Base-by-base conservation (phyloP, 257 asterid genomes). In the Thymus mandschuricus region DNA sequence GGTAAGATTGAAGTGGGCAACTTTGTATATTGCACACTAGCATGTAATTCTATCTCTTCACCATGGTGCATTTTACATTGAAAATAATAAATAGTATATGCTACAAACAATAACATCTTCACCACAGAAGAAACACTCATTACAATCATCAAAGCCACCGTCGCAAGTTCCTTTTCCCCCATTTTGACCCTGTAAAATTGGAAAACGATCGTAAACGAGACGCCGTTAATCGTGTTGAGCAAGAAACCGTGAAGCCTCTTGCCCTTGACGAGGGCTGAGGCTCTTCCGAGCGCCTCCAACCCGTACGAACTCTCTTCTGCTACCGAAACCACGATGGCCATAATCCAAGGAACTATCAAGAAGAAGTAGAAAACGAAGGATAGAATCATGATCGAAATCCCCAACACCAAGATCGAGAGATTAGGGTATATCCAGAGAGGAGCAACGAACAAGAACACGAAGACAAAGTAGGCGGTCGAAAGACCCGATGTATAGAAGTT, bases 271-370 rank as follows among this genome's bases (percentile, higher is more conserved):
- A 87, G 74, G 5, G 34, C n/a, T 3, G 77, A 66, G 2, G 85
- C 91, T 80, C 69, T 83, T 43, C 81, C 85, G 5, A 87, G 49
- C 5, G 92, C 89, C 58, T 78, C 73, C 10, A 69, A 21, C 21
- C 96, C 93, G 35, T 60, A 73, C 48, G 55, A 77, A 31, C 76
- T 31, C 63, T 87, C 87, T 68, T 86, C 92, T 0, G 81, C 29
- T 34, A 81, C 83, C 2, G 92, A 78, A 40, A 79, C 78, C 1
- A 87, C 84, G 27, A 89, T 13, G 10, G 86, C 80, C 79, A 84
- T 13, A 3, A 12, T 4, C 90, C 89, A 87, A 10, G 70, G 28
- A 0, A 75, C 77, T 0, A 58, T 35, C 60, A 86, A 63, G 75
- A 85, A 78, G 2, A 80, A 12, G 67, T 70, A 73, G 55, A 76